Evolutionary conservation across 2,329 filamentous ascomycete genomes (phyloP).

Genomic region (Paramyrothecium sp.): DNA sequence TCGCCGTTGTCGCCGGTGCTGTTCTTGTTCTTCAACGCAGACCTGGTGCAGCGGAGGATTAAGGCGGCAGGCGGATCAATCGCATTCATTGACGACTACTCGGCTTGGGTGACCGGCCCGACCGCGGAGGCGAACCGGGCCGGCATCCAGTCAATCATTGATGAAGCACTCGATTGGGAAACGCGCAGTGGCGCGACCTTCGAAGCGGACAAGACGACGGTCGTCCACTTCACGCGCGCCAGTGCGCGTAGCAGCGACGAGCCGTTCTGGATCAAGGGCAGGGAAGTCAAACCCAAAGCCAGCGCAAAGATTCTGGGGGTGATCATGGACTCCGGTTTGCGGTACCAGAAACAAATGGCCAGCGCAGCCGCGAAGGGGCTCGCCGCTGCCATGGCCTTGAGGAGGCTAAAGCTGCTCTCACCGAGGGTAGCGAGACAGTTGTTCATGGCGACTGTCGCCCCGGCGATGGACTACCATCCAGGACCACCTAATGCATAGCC

Average conservation of each 20-base stretch:
- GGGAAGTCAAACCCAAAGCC: constrained; percentile 6
- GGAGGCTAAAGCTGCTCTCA: constrained; percentile 3
- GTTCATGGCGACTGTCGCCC: background rate
- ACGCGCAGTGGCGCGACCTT: constrained; percentile 9
- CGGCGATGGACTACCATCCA: constrained; percentile 2
- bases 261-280: constrained; percentile 6
- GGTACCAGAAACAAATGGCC: constrained; percentile 21
- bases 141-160: constrained; percentile 20
- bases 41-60: constrained; percentile 30
- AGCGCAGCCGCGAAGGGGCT: constrained; percentile 13
- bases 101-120: constrained; percentile 16
- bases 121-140: constrained; percentile 15
- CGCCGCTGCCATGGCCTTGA: constrained; percentile 2
- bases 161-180: constrained; percentile 12
- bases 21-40: constrained; percentile 32
- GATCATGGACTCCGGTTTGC: constrained; percentile 12
- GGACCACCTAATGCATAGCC: too few relatives aligned
- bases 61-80: constrained; percentile 19
- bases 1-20: constrained; percentile 11
- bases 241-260: constrained; percentile 30
- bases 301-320: constrained; percentile 13
- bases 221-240: constrained; percentile 62
- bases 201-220: constrained; percentile 43
- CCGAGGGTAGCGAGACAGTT: constrained; percentile 4
- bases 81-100: constrained; percentile 25